phyloP scores from a whole-genome alignment of 495 filamentous ascomycete species.

The Penicillium coffeae region DNA sequence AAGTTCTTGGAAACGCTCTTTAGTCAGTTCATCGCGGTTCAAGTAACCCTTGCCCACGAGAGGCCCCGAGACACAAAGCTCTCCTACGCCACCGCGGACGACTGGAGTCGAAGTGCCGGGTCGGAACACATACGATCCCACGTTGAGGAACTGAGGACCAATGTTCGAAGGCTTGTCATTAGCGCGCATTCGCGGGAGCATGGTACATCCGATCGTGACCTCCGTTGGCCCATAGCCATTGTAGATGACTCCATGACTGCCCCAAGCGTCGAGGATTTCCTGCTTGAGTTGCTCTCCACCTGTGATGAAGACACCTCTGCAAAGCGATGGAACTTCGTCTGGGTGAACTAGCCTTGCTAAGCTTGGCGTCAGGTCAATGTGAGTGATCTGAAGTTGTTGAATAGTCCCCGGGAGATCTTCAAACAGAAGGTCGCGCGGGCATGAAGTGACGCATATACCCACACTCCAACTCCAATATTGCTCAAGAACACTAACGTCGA shows the following conservation, averaged over 20 bases:
- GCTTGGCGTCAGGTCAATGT: conserved; percentile 64
- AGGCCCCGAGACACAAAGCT: conserved; percentile 81
- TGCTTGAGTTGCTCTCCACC: conserved; percentile 46
- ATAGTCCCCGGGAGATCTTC: conserved; percentile 72
- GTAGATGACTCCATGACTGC: conserved; percentile 34
- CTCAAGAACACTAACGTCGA: conserved; percentile 83
- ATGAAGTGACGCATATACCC: conserved; percentile 74
- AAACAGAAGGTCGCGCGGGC: conserved; percentile 71
- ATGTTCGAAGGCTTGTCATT: conserved; percentile 81
- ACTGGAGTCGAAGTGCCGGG: conserved; percentile 66
- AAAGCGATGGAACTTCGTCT: conserved; percentile 29
- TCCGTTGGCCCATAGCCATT: conserved; percentile 79
- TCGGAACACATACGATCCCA: conserved; percentile 73
- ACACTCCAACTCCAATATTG: conserved; percentile 89
- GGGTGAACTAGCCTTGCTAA: conserved; percentile 43
- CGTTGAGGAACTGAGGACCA: conserved; percentile 76
- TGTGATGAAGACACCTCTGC: conserved; percentile 34
- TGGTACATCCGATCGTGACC: conserved; percentile 84
- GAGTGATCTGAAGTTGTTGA: conserved; percentile 67
- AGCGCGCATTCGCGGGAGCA: conserved; percentile 58
- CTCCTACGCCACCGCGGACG: conserved; percentile 74
- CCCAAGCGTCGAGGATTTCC: conserved; percentile 45
- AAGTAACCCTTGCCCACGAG: conserved; percentile 87
- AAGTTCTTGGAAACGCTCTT: conserved; percentile 34
- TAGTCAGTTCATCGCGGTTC: conserved; percentile 59